Base-by-base conservation (phyloP, 495 filamentous ascomycete genomes). In the Hypoxylon subgilvum region DNA sequence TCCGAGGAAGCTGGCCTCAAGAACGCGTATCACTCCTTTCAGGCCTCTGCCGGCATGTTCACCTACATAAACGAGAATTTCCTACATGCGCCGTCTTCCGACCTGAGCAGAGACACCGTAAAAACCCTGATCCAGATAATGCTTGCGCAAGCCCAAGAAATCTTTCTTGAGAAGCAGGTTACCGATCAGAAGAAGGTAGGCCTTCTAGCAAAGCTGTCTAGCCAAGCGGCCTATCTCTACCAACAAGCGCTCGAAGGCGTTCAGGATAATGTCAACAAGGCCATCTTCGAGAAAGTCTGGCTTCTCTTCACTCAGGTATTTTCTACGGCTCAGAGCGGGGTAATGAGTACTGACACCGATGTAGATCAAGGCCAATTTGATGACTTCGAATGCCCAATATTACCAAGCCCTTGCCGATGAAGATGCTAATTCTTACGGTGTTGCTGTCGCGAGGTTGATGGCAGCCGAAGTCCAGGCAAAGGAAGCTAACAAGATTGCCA, bases 1-100 rank as follows among this genome's bases (percentile, higher is more conserved):
- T 89, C 86, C 53, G 92, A 97, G 66, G 95, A 97, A 55, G 78
- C 87, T 14, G 93, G 95, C 19, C 83, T 97, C 58, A 98, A 97
- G 75, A 94, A 91, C 12, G 89, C 94, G 2, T 98, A 96, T 68
- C 93, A 98, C 73, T 97, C 94, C 16, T 97, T 97, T 78, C 94
- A 98, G 71, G 94, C 94, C 27, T 88, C 92, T 18, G 94, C 94
- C 8, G 94, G 94, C 72, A 98, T 98, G 94, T 98, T 97, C 73
- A 97, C 92, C 14, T 98, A 98, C 66, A 97, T 98, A 77, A 98
- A 97, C 72, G 92, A 97, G 75, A 97, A 98, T 74, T 98, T 98
- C 73, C 77, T 97, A 32, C 95, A 98, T 68, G 94, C 94, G 27
- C 94, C 94, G 2, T 96, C 92, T 7, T 94, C 89, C 19, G 94